Base-by-base conservation (phyloP, 352 stramenopile species). In the Phytophthora pluvialis region DNA sequence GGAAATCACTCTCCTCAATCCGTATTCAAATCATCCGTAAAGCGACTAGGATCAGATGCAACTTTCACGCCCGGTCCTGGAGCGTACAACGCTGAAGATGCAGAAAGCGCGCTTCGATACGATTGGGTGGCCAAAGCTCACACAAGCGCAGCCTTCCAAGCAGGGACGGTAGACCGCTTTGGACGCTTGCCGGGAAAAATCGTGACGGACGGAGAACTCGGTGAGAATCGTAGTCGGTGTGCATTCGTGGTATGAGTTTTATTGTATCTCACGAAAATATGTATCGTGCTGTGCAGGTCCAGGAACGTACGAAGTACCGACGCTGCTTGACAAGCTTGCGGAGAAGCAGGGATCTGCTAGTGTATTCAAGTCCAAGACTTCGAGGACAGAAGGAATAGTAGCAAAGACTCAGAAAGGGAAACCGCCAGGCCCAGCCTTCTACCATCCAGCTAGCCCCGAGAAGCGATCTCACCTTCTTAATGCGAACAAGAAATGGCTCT, bases 401-500 rank as follows among this genome's bases (percentile, higher is more conserved):
- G 53, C 28, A 31, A 72, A 57, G 18, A 12, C 16, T 4, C 42
- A 16, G 46, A 79, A 55, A 39, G 36, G 55, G 50, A 65, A 64
- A 33, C 70, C 65, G 15, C 83, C 83, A 15, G 83, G 83, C 0
- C 83, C 83, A 33, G 83, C 81, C 3, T 90, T 90, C 51, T 93
- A 91, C 56, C 64, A 90, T 29, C 83, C 83, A 16, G 55, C 55
- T 5, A 88, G 68, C 45, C 74, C 72, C 0, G 80, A 88, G n/a
- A 84, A 78, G 26, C 75, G 69, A 33, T 91, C 80, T 21, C 81
- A 93, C 48, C 46, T 90, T 51, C 75, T 91, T 16, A 93, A 93
- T 60, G 77, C 79, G 35, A 90, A 89, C 68, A 90, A 90, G 32
- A 93, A 93, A 66, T 93, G 85, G 85, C 58, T 93, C 29, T 93